Evolutionary conservation across 176 grass and related monocot species (phyloP).

Genomic region (Alopecurus myosuroides): DNA sequence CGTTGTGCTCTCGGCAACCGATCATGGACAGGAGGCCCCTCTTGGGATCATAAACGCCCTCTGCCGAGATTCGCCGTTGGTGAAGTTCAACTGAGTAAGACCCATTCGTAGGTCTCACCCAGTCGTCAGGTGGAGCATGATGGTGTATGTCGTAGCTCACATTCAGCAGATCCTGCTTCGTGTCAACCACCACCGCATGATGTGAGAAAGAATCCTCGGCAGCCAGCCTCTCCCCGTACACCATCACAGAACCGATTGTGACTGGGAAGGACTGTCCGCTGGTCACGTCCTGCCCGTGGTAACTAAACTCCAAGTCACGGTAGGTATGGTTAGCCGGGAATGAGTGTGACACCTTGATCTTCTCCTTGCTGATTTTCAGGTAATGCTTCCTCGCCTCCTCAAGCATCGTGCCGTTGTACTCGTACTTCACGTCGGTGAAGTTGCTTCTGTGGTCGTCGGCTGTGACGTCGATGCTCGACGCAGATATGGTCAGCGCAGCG

Average conservation of each 20-base stretch:
- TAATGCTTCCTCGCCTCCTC: slow-evolving; percentile 25
- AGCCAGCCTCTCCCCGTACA: not conserved
- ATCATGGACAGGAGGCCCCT: slow-evolving; percentile 46
- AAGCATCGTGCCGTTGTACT: slow-evolving; percentile 18
- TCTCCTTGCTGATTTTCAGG: not conserved
- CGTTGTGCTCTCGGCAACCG: slow-evolving; percentile 31
- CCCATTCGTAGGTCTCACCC: not conserved
- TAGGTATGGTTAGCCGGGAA: slow-evolving; percentile 31
- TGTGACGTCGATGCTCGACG: not conserved
- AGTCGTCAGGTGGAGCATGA: not conserved
- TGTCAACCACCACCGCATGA: not conserved
- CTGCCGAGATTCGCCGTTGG: slow-evolving; percentile 25
- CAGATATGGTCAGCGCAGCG: not conserved
- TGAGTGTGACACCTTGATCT: not conserved
- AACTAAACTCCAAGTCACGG: slow-evolving; percentile 31
- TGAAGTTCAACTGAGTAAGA: not conserved
- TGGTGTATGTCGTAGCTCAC: slow-evolving; percentile 37
- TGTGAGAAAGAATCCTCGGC: slow-evolving; percentile 4
- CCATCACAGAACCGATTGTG: slow-evolving; percentile 12
- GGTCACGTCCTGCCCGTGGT: not conserved
- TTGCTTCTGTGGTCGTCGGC: not conserved
- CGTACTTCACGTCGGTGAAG: slow-evolving; percentile 31
- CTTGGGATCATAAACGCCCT: slow-evolving; percentile 53
- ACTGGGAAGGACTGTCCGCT: slow-evolving; percentile 10
- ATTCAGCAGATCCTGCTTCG: not conserved